Evolutionary conservation across 2,329 filamentous ascomycete genomes (phyloP).

Genomic region (Simplicillium aogashimaense): DNA sequence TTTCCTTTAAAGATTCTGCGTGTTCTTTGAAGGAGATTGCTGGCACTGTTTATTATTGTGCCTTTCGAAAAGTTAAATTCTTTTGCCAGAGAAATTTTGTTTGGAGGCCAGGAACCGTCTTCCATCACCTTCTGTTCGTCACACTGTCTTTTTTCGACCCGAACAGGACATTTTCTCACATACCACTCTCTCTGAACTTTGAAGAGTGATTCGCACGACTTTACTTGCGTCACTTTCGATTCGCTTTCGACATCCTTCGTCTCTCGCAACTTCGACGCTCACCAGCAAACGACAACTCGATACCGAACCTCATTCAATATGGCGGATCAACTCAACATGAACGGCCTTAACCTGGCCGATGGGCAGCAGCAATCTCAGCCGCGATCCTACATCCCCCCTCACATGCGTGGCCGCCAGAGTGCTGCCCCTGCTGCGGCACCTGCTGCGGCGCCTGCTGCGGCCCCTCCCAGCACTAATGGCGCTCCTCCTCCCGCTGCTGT

Average conservation of each 20-base stretch:
- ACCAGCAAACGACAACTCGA: conserved; percentile 9
- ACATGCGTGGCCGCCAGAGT: conserved; percentile 57
- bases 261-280: conserved; percentile 10
- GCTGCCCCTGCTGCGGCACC: conserved; percentile 8
- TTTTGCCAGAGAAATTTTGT: conserved; percentile 8
- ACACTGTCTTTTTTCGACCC: background rate
- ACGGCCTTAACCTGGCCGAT: conserved; percentile 54
- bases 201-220: background rate
- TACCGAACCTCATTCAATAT: conserved; percentile 39
- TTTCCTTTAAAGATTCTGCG: conserved; percentile 36
- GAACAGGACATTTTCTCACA: background rate
- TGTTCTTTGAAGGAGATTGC: conserved; percentile 30
- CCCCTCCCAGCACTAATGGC: conserved; percentile 30
- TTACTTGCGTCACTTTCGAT: conserved; percentile 1
- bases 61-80: conserved; percentile 18
- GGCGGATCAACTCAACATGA: conserved; percentile 80
- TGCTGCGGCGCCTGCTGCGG: conserved; percentile 13
- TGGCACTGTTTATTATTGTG: conserved; percentile 21
- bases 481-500: conserved; percentile 11
- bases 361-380: conserved; percentile 19
- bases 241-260: conserved; percentile 4
- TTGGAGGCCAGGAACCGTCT: conserved; percentile 3
- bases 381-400: conserved; percentile 78
- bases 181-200: background rate
- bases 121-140: background rate